These are phyloP conservation scores for Lentinula aciculospora DNA, from an alignment of 768 basidiomycete genomes.

Conservation along the genomic window DNA sequence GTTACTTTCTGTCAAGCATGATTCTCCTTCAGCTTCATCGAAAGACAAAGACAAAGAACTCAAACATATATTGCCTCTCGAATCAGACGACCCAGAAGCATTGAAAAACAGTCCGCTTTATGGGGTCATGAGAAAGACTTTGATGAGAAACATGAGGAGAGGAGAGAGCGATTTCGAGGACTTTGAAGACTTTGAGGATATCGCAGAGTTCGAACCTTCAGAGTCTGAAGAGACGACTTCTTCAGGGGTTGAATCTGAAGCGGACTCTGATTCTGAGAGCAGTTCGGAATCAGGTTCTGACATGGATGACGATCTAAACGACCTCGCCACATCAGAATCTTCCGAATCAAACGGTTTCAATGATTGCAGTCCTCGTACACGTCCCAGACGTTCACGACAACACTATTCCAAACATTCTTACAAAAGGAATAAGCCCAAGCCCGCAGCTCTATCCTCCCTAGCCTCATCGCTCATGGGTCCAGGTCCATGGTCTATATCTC, in stretches of 20 bases:
- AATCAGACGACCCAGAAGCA: conserved; percentile 60
- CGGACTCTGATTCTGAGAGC: background rate
- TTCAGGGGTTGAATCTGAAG: background rate
- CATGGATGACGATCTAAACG: background rate
- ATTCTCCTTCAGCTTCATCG: conserved; percentile 47
- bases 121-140: conserved; percentile 27
- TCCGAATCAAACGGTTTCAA: background rate
- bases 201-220: background rate
- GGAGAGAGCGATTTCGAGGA: background rate
- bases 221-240: background rate
- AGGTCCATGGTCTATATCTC: conserved; percentile 85
- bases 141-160: background rate
- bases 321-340: background rate
- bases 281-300: no score
- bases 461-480: conserved; percentile 63
- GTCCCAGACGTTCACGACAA: no score
- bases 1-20: conserved; percentile 24
- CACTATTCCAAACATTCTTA: no score
- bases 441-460: conserved; percentile 44
- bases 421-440: background rate
- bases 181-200: background rate
- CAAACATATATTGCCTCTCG: conserved; percentile 71
- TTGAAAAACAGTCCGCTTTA: conserved; percentile 64
- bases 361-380: no score
- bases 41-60: conserved; percentile 48